These are phyloP conservation scores for Pichia membranifaciens DNA, from an alignment of 805 yeast species.

Conservation along the genomic window DNA sequence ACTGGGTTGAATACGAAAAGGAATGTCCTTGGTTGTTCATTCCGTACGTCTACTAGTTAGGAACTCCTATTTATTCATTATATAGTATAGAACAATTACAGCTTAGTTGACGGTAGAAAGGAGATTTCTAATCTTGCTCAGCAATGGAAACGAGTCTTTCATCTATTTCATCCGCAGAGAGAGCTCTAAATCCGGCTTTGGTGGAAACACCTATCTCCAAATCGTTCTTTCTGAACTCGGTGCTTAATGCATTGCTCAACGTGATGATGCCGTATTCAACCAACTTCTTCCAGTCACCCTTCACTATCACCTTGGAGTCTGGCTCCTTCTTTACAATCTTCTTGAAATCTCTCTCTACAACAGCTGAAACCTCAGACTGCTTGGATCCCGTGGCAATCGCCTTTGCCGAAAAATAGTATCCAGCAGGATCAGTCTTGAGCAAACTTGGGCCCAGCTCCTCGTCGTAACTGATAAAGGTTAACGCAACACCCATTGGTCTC, in stretches of 20 bases:
- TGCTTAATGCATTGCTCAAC: conserved; percentile 78
- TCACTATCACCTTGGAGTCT: conserved; percentile 38
- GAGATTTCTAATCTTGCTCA: conserved; percentile 67
- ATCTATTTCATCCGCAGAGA: conserved; percentile 85
- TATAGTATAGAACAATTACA: neutral
- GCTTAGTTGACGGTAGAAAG: too few relatives aligned
- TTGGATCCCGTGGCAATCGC: conserved; percentile 96
- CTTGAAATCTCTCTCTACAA: conserved; percentile 86
- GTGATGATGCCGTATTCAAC: conserved; percentile 88
- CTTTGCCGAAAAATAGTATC: conserved; percentile 83
- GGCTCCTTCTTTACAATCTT: conserved; percentile 34
- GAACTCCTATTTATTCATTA: neutral
- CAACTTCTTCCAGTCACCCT: conserved; percentile 82
- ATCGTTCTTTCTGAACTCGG: conserved; percentile 91
- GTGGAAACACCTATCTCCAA: conserved; percentile 89
- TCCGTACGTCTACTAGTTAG: conserved; percentile 65
- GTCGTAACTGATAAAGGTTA: conserved; percentile 82
- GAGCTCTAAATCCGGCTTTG: conserved; percentile 58
- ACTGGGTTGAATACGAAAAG: conserved; percentile 82
- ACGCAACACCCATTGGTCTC: conserved; percentile 95
- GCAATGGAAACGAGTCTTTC: conserved; percentile 92
- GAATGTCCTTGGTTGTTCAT: conserved; percentile 90
- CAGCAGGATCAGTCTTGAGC: conserved; percentile 96
- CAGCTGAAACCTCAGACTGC: conserved; percentile 90
- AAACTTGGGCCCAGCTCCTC: conserved; percentile 87